Conservation (phyloP, 805 yeast genomes). For the Kockiozyma suomiensis region DNA sequence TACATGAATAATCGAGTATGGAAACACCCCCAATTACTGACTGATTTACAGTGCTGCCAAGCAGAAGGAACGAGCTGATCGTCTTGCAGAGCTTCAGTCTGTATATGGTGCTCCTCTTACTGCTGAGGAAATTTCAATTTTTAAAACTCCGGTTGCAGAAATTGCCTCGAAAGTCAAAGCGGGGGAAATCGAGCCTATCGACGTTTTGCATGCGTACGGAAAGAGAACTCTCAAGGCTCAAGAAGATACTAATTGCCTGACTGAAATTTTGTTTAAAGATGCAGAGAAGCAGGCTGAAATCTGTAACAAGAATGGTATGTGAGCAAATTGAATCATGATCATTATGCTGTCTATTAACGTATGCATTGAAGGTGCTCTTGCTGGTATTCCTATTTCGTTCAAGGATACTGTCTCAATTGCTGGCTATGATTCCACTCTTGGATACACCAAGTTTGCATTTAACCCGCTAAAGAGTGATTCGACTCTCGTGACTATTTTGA, state of each 20-base stretch:
- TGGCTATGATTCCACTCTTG: constrained; percentile 57
- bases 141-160: constrained; percentile 48
- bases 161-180: constrained; percentile 50
- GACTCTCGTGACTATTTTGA: constrained; percentile 48
- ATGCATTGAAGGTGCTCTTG: constrained; percentile 51
- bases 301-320: constrained; percentile 49
- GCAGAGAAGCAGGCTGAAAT: constrained; percentile 64
- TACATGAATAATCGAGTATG: neutral
- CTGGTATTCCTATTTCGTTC: constrained; percentile 64
- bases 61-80: constrained; percentile 42
- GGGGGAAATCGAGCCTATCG: constrained; percentile 53
- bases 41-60: constrained; percentile 33
- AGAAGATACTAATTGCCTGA: constrained; percentile 55
- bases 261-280: constrained; percentile 65
- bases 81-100: constrained; percentile 42
- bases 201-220: constrained; percentile 63
- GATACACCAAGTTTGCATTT: constrained; percentile 49
- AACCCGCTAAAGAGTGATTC: constrained; percentile 49
- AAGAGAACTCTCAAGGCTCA: constrained; percentile 68
- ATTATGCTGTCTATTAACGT: neutral
- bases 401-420: constrained; percentile 58
- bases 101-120: constrained; percentile 48
- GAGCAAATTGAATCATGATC: neutral
- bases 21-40: neutral
- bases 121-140: constrained; percentile 42